Conservation (phyloP, 106 monocot species). For the Dendrobium nobile region DNA sequence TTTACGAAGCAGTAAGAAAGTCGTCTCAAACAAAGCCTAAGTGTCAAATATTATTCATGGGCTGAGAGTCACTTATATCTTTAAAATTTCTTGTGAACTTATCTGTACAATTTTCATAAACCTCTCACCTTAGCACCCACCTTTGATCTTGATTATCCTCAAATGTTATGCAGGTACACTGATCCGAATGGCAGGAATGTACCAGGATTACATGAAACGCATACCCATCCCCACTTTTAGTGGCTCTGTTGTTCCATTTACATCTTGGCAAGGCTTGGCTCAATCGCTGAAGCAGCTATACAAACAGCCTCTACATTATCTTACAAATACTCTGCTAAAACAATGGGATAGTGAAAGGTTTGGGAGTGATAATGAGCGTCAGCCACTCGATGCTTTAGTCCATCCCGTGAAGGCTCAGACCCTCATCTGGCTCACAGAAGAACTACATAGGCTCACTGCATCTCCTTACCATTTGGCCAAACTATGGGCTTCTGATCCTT, state of each 20-base stretch:
- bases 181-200: constrained; percentile 64
- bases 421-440: constrained; percentile 69
- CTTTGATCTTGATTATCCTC: background rate
- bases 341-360: constrained; percentile 57
- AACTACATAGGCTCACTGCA: constrained; percentile 64
- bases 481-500: constrained; percentile 64
- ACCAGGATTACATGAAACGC: constrained; percentile 75
- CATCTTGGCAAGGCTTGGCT: constrained; percentile 68
- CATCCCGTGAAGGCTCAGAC: constrained; percentile 81
- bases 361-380: constrained; percentile 35
- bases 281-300: constrained; percentile 66
- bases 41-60: background rate
- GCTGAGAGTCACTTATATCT: background rate
- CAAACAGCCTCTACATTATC: constrained; percentile 71
- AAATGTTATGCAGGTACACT: constrained; percentile 48
- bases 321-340: constrained; percentile 59
- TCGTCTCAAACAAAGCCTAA: background rate
- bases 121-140: background rate
- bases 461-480: constrained; percentile 49
- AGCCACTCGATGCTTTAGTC: constrained; percentile 44
- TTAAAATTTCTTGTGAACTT: background rate
- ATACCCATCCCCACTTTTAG: constrained; percentile 46
- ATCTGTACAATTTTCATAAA: background rate
- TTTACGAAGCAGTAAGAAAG: no score
- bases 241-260: constrained; percentile 57